Base-by-base conservation (phyloP, 371 early-diverging fungal genomes). In the Sporodiniella umbellata region DNA sequence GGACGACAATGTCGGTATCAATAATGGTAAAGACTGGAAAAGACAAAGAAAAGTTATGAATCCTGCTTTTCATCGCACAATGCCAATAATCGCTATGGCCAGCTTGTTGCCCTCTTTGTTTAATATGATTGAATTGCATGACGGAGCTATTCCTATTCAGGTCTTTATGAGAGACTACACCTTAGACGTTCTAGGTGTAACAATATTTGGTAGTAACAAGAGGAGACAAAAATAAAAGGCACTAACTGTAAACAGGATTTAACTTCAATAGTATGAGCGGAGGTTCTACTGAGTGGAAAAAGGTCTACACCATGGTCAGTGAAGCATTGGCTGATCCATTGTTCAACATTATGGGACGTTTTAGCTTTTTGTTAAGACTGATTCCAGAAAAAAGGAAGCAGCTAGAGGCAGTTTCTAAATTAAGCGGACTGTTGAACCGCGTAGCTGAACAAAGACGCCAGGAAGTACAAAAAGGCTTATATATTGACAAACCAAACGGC, bases 161-260 rank as follows among this genome's bases (percentile, higher is more conserved):
- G 47, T 46, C 38, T 33, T 59, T 15, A 48, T 66, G 33, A 37
- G 54, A 42, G 47, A 66, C 10, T 70, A 48, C 44, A 66, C 75
- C 1, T 47, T 75, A 22, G 70, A 74, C 51, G 62, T 56, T 8
- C 68, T 74, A 38, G 71, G 71, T 8, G 43, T 33, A 18, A 61
- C 68, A 4, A 66, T 62, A 0, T 75, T 68, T 56, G 70, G 69
- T 63, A 28, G n/a, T n/a, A n/a, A n/a, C n/a, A n/a, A n/a, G n/a
- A n/a, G n/a, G n/a, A 80, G 78, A 28, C 30, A 24, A n/a, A n/a
- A n/a, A n/a, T n/a, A n/a, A n/a, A n/a, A n/a, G n/a, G n/a, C n/a
- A n/a, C n/a, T n/a, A n/a, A n/a, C 10, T 28, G 30, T 28, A 7
- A 7, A 28, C 26, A 66, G 64, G 57, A 2, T 68, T 64, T 19